Conservation (phyloP, 352 stramenopile species). For the Pythium rishiriense region DNA sequence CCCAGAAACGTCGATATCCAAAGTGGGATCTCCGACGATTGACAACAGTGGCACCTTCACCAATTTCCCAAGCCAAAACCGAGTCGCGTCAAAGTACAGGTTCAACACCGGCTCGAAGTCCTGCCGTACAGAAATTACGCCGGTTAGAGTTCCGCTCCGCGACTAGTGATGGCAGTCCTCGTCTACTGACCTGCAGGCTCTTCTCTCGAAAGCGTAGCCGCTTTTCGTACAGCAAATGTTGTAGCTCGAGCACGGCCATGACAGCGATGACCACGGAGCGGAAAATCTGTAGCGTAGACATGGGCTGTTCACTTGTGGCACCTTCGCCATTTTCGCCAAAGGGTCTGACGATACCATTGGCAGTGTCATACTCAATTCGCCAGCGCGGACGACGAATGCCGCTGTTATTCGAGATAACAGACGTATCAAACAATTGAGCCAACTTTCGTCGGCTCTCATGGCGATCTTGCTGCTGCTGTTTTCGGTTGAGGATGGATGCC, state of each 20-base stretch:
- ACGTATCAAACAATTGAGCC: constrained; percentile 39
- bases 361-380: constrained; percentile 43
- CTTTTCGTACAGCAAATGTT: constrained; percentile 36
- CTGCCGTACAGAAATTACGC: constrained; percentile 28
- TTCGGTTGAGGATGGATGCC: not conserved
- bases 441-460: constrained; percentile 45
- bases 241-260: constrained; percentile 29
- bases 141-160: not conserved
- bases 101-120: constrained; percentile 62
- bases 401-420: constrained; percentile 3
- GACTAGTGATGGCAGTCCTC: too few relatives aligned
- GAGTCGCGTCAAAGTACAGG: constrained; percentile 68
- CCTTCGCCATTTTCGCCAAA: constrained; percentile 29
- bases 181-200: constrained; percentile 12
- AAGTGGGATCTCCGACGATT: constrained; percentile 45
- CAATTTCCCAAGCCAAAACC: constrained; percentile 58
- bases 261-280: constrained; percentile 40
- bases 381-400: constrained; percentile 46
- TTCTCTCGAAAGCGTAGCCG: constrained; percentile 23
- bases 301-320: constrained; percentile 26
- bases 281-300: constrained; percentile 40
- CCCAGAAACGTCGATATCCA: constrained; percentile 50
- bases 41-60: constrained; percentile 49
- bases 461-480: constrained; percentile 33
- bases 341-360: constrained; percentile 30